A percentile compares a stretch with the other conserved stretches of the same genome.
Evolutionary conservation across 208 protist genomes (phyloP).

Genomic region (Trichomonas vaginalis): DNA sequence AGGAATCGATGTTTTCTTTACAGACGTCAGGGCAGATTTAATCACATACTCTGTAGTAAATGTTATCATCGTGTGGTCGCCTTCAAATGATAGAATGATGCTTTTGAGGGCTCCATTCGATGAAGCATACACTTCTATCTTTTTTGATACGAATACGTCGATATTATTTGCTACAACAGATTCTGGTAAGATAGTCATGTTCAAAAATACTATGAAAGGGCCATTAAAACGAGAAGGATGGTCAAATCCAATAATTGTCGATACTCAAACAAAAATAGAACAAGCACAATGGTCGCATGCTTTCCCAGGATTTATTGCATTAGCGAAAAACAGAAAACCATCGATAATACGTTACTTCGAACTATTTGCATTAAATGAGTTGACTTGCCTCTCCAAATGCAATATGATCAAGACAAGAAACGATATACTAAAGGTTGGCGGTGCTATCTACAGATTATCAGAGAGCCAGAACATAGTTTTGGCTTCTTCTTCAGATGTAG

Average conservation of each 20-base stretch:
- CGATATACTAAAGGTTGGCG: no score
- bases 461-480: no score
- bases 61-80: neutral
- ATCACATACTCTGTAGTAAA: neutral
- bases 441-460: no score
- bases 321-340: neutral
- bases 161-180: neutral
- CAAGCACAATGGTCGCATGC: neutral
- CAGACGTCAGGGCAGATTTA: no score
- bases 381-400: no score
- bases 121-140: neutral
- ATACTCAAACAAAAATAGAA: neutral
- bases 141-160: neutral
- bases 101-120: neutral
- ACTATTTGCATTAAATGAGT: neutral
- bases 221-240: neutral
- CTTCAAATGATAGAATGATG: neutral
- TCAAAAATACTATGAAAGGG: neutral
- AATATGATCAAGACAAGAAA: no score
- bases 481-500: no score
- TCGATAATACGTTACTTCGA: neutral
- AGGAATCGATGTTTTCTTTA: no score
- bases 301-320: neutral
- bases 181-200: neutral
- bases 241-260: neutral